These are phyloP conservation scores for Discostella stelligera DNA, from an alignment of 352 stramenopile species.

Conservation along the genomic window DNA sequence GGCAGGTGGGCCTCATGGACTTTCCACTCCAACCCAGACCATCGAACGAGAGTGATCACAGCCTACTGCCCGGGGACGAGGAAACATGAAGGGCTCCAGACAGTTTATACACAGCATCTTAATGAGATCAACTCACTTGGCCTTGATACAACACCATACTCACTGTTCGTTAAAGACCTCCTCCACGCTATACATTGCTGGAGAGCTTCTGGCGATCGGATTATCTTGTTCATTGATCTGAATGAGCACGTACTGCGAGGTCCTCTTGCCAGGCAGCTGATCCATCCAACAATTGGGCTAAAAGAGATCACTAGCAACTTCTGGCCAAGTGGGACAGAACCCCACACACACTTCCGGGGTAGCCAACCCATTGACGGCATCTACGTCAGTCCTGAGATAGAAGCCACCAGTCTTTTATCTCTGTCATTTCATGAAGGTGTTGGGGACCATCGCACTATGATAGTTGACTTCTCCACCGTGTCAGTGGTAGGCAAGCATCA, in stretches of 20 bases:
- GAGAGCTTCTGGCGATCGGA: conserved; percentile 4
- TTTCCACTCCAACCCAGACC: too few species aligned
- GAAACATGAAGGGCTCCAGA: too few species aligned
- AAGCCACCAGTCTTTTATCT: neutral
- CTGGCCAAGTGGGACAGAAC: neutral
- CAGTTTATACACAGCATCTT: too few species aligned
- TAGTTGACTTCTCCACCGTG: neutral
- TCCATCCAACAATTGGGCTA: neutral
- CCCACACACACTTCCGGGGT: neutral
- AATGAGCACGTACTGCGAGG: conserved; percentile 4
- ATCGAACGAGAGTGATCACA: too few species aligned
- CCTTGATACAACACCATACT: too few species aligned
- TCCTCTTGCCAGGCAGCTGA: neutral
- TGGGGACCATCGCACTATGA: neutral
- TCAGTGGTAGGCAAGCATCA: neutral
- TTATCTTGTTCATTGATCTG: conserved; percentile 33
- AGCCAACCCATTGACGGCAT: neutral
- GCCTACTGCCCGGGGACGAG: too few species aligned
- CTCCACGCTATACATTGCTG: neutral
- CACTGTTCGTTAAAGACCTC: too few species aligned
- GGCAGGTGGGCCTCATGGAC: too few species aligned
- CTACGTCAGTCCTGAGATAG: neutral
- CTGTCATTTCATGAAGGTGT: neutral
- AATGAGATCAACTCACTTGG: too few species aligned
- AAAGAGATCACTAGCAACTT: neutral